These are phyloP conservation scores for Crithidia sp. DNA, from an alignment of 208 protist species.

Conservation along the genomic window DNA sequence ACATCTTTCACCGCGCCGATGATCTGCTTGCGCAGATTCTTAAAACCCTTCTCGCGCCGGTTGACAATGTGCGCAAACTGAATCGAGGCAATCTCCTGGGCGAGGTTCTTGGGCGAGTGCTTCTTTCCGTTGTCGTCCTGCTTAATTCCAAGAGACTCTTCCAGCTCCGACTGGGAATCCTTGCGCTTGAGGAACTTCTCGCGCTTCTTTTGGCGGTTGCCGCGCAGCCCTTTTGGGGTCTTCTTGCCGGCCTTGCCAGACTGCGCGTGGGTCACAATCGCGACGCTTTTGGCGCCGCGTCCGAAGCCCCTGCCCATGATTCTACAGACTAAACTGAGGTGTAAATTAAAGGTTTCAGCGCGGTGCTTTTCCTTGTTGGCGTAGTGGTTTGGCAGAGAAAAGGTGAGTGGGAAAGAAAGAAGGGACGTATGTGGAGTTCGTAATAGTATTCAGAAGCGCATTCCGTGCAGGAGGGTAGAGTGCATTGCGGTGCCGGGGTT, in stretches of 20 bases:
- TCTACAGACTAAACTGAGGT: slow-evolving; percentile 4
- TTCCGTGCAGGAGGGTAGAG: no score
- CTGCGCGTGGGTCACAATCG: slow-evolving; percentile 87
- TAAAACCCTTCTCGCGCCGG: slow-evolving; percentile 78
- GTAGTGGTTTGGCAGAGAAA: no score
- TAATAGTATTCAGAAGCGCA: no score
- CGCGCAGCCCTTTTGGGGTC: slow-evolving; percentile 75
- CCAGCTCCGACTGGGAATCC: slow-evolving; percentile 57
- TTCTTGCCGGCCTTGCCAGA: slow-evolving; percentile 67
- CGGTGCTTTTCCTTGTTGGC: no score
- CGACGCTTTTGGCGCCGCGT: slow-evolving; percentile 82
- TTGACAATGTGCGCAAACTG: slow-evolving; percentile 78
- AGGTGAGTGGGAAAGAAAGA: no score
- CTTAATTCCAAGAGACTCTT: slow-evolving; percentile 69
- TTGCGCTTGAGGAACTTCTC: slow-evolving; percentile 48
- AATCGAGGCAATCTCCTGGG: slow-evolving; percentile 80
- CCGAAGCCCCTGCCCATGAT: slow-evolving; percentile 86
- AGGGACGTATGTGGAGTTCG: no score
- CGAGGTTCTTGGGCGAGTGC: slow-evolving; percentile 53
- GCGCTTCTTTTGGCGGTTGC: slow-evolving; percentile 71
- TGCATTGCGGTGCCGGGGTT: no score
- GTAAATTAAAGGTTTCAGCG: no score
- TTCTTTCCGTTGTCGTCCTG: slow-evolving; percentile 30
- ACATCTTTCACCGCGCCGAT: slow-evolving; percentile 73
- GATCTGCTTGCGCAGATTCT: slow-evolving; percentile 76